These are phyloP conservation scores for Shiraia sp. DNA, from an alignment of 2,329 filamentous ascomycete species.

Conservation along the genomic window DNA sequence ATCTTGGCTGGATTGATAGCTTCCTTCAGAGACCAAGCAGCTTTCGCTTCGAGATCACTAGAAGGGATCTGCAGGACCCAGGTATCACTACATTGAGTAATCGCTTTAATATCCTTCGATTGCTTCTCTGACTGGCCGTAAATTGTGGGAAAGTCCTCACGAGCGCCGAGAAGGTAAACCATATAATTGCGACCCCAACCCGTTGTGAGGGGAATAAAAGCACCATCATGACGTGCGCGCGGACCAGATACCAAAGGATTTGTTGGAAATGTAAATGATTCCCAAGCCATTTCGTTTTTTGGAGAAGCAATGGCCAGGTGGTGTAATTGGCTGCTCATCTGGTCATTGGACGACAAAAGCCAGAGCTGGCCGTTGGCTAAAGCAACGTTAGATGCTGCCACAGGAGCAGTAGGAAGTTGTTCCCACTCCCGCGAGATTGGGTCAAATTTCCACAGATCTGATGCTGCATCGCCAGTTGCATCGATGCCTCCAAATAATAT, in stretches of 20 bases:
- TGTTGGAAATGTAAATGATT: slow-evolving; percentile 47
- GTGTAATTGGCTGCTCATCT: slow-evolving; percentile 35
- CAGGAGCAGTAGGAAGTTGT: slow-evolving; percentile 30
- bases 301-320: slow-evolving; percentile 26
- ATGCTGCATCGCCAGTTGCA: slow-evolving; percentile 23
- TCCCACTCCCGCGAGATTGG: slow-evolving; percentile 24
- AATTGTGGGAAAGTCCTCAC: slow-evolving; percentile 5
- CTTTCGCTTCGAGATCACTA: slow-evolving; percentile 30
- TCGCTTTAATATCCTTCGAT: slow-evolving; percentile 10
- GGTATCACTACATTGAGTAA: slow-evolving; percentile 46
- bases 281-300: slow-evolving; percentile 38
- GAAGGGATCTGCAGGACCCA: slow-evolving; percentile 52
- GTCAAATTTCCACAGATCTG: slow-evolving; percentile 33
- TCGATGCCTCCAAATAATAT: slow-evolving; percentile 34
- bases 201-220: slow-evolving; percentile 47
- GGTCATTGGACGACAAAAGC: slow-evolving; percentile 43
- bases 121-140: slow-evolving; percentile 5
- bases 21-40: slow-evolving; percentile 26
- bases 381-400: slow-evolving; percentile 40
- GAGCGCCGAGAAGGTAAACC: slow-evolving; percentile 47
- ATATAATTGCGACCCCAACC: slow-evolving; percentile 52
- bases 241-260: slow-evolving; percentile 51
- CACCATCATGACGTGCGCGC: slow-evolving; percentile 43
- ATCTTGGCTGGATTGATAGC: slow-evolving; percentile 48
- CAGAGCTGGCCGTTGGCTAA: slow-evolving; percentile 45